phyloP scores from a whole-genome alignment of 768 basidiomycete species.

The Suillus cothurnatus region DNA sequence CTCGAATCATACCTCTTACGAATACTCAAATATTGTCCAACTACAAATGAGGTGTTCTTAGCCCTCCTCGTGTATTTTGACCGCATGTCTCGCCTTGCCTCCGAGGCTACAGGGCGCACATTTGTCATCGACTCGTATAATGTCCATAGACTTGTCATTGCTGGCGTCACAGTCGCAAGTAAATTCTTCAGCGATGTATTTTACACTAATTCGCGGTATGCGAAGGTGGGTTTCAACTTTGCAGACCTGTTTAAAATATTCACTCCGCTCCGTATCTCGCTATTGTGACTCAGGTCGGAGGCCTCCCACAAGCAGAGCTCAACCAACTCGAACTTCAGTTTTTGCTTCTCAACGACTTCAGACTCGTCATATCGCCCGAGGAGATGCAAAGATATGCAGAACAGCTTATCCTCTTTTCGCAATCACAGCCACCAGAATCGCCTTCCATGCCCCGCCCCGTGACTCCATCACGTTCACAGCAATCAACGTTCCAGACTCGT shows the following conservation, averaged over 20 bases:
- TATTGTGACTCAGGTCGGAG: constrained; percentile 72
- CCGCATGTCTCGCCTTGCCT: constrained; percentile 69
- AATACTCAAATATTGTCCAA: constrained; percentile 97
- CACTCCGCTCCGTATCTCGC: constrained; percentile 9
- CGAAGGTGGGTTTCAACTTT: constrained; percentile 70
- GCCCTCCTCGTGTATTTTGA: constrained; percentile 96
- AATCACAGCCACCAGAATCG: constrained; percentile 32
- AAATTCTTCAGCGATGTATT: constrained; percentile 99
- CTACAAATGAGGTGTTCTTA: constrained; percentile 97
- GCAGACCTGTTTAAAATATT: constrained; percentile 5
- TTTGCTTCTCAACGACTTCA: constrained; percentile 93
- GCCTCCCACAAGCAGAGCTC: constrained; percentile 87
- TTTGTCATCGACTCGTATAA: constrained; percentile 98
- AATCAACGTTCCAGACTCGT: constrained; percentile 19
- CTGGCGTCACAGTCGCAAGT: constrained; percentile 98
- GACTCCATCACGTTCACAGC: constrained; percentile 20
- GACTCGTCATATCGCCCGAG: constrained; percentile 79
- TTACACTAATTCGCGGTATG: constrained; percentile 98
- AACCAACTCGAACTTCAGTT: constrained; percentile 98
- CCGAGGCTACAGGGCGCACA: constrained; percentile 44
- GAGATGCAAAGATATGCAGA: constrained; percentile 97
- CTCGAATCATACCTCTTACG: constrained; percentile 94
- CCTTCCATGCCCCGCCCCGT: constrained; percentile 24
- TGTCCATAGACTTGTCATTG: constrained; percentile 94
- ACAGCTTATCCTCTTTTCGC: constrained; percentile 76